These are phyloP conservation scores for Diaporthe aspalathi DNA, from an alignment of 2,329 filamentous ascomycete species.

Conservation along the genomic window DNA sequence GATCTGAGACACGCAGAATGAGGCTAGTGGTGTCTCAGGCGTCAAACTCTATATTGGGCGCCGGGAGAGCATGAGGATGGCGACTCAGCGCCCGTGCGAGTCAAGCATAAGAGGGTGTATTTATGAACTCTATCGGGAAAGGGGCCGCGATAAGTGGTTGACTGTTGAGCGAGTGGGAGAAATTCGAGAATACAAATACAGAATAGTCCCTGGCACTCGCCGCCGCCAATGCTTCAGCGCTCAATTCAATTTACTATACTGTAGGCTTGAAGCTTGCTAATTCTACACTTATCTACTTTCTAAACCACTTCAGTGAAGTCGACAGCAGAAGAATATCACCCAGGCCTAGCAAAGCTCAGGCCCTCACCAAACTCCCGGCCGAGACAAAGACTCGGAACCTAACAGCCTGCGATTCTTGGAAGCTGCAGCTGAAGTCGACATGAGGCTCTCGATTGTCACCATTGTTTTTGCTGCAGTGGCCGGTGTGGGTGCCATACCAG, in stretches of 20 bases:
- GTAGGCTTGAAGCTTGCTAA: neutral
- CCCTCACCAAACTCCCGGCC: neutral
- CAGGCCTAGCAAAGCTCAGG: neutral
- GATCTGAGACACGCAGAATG: neutral
- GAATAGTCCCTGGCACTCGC: neutral
- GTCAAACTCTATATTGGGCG: neutral
- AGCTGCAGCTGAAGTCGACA: neutral
- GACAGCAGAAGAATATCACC: neutral
- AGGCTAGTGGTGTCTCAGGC: constrained; percentile 8
- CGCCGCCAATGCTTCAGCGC: accelerated
- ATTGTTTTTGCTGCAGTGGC: neutral
- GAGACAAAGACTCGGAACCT: neutral
- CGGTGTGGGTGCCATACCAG: neutral
- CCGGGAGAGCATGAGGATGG: neutral
- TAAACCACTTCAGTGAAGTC: neutral
- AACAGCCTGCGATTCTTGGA: too few relatives aligned
- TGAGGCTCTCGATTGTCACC: neutral
- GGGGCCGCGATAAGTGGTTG: too few relatives aligned
- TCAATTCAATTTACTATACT: too few relatives aligned
- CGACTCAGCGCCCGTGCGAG: neutral
- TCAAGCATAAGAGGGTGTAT: neutral
- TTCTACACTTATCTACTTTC: neutral
- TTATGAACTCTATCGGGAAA: neutral
- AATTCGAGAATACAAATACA: neutral
- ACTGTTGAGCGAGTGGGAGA: neutral